Evolutionary conservation across 257 asterid species (phyloP), one percentile per base, ranked within the genome.

Genomic region (Jacaranda copaia): DNA sequence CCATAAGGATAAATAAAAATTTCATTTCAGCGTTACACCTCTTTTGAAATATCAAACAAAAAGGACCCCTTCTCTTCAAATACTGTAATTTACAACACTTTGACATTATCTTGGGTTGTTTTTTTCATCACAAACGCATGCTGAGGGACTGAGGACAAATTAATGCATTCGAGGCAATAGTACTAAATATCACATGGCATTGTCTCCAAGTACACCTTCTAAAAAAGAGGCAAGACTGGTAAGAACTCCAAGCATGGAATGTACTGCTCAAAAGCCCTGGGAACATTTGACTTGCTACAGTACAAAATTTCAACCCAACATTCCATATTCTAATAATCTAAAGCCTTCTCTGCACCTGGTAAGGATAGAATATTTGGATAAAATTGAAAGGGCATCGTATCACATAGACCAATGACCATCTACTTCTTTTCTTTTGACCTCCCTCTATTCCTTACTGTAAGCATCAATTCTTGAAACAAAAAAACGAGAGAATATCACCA

Each of bases 391-490:
- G 49, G 35, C 46, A 51, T 52, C 49, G 25, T 20, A 25, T 52
- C 58, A 64, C 52, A 38, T 64, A 36, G 35, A 38, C 32, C 70
- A 66, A 25, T 25, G 32, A 25, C 32, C 32, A 25, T 64, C 16
- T 25, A 7, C 65, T 11, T 7, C 6, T 46, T 49, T 60, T 16
- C 32, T 63, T 63, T 16, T 4, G 7, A 10, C 62, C 19, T 25
- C 32, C 32, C 60, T 61, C 62, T 60, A 60, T 49, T 73, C 48
- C 71, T 60, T 32, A 16, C 71, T 73, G 78, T 73, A 18, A 74
- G 19, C 51, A 60, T 62, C 61, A 35, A 74, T 74, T 74, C 49
- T 70, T 13, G 12, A 66, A 46, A 36, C 53, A 48, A 25, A 51
- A 64, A 25, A 39, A 58, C 15, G 58, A 18, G 52, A 78, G 40